phyloP scores from a whole-genome alignment of 169 alveolate genomes.

The Babesia microti region DNA sequence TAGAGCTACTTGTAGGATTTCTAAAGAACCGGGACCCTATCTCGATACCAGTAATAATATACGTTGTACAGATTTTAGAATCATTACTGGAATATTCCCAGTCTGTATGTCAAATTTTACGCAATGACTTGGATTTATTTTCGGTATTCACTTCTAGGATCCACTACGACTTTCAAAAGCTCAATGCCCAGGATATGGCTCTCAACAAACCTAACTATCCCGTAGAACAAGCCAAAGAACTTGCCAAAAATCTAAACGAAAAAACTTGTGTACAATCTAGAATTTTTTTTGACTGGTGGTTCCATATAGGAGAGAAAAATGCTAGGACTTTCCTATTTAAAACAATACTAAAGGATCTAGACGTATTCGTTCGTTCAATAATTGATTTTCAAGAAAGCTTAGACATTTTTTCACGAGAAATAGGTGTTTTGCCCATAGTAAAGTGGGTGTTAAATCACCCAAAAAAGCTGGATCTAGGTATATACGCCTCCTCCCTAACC shows the following conservation, averaged over 20 bases:
- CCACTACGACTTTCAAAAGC: conserved; percentile 48
- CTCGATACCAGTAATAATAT: conserved; percentile 48
- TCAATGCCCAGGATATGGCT: neutral
- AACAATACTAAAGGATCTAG: conserved; percentile 20
- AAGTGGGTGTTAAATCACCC: conserved; percentile 45
- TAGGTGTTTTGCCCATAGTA: conserved; percentile 33
- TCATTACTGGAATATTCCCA: conserved; percentile 57
- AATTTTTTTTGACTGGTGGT: conserved; percentile 34
- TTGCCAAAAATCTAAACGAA: conserved; percentile 11
- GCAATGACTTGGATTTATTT: conserved; percentile 51
- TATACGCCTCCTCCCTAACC: conserved; percentile 49
- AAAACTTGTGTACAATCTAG: too few relatives aligned
- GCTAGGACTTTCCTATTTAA: conserved; percentile 36
- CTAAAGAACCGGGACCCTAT: conserved; percentile 47
- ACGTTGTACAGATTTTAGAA: conserved; percentile 54
- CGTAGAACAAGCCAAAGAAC: conserved; percentile 35
- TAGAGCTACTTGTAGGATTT: conserved; percentile 44
- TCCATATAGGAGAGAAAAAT: conserved; percentile 20
- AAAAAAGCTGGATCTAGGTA: conserved; percentile 45
- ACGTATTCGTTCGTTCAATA: conserved; percentile 21
- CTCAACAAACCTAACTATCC: too few relatives aligned
- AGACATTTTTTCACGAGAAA: conserved; percentile 27
- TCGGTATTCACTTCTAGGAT: conserved; percentile 49
- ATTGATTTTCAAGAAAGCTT: too few relatives aligned
- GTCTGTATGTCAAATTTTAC: conserved; percentile 41